A percentile compares a stretch with the other conserved stretches of the same genome.
phyloP scores from a whole-genome alignment of 257 asterid genomes.

The Solanum pennellii region DNA sequence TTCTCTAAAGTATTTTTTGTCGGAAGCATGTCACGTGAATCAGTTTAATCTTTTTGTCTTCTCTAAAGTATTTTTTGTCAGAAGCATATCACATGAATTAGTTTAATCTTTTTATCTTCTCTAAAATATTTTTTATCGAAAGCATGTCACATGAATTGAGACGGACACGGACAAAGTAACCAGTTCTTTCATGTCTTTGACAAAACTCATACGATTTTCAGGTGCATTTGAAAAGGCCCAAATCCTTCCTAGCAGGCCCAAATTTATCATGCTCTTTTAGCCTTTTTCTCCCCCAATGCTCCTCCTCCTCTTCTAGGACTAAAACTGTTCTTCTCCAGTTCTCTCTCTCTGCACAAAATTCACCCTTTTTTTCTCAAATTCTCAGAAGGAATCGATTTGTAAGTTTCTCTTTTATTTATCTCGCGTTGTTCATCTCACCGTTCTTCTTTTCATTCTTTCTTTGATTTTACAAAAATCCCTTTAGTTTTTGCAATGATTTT shows the following conservation, averaged over 20 bases:
- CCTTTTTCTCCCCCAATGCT: neutral
- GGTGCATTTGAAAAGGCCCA: neutral
- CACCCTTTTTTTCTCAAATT: neutral
- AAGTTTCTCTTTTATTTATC: neutral
- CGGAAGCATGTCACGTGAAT: too few species aligned
- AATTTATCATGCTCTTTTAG: neutral
- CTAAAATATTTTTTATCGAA: too few species aligned
- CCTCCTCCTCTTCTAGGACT: neutral
- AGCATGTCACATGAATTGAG: too few species aligned
- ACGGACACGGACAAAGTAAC: too few species aligned
- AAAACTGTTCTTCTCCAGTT: neutral
- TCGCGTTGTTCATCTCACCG: neutral
- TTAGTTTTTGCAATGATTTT: neutral
- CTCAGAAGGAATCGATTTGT: neutral
- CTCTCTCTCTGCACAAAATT: neutral
- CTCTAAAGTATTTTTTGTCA: too few species aligned
- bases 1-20: too few species aligned
- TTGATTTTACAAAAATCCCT: neutral
- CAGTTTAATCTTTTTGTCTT: too few species aligned
- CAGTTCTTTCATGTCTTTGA: too few species aligned
- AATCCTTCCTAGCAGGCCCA: neutral
- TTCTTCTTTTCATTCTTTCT: neutral
- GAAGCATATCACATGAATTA: too few species aligned
- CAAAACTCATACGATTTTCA: neutral
- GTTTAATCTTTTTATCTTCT: too few species aligned